Evolutionary conservation across 768 basidiomycete species (phyloP), one percentile per base, ranked within the genome.

Genomic region (Hypholoma sublateritium): DNA sequence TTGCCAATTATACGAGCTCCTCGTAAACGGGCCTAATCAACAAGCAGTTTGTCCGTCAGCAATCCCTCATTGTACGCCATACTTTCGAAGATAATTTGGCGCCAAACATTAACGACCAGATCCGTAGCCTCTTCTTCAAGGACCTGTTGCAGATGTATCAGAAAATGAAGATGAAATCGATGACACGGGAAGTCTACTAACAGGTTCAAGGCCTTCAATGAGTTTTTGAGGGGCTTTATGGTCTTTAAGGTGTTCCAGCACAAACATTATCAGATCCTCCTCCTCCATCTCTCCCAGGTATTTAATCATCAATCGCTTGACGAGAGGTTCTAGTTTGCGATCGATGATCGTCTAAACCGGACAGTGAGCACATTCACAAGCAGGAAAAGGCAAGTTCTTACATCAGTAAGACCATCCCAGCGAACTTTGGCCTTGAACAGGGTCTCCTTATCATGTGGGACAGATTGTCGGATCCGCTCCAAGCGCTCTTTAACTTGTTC

Each of bases 191-290:
- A 37, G n/a, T 13, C 21, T 50, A 81, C 94, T 67, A 74, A 96
- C 95, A 58, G 92, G 89, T 75, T 94, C 93, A 19, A 98, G 74
- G 12, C 93, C 94, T 65, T 96, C 95, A 9, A 93, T 83, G 2
- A 98, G 79, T 67, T 93, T 94, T 54, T 82, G 81, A 0, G 94
- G 91, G 16, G 83, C 77, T 66, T 95, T 95, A 68, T 92, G 90
- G 62, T 96, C 95, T 70, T 92, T 91, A 45, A 97, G 74, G 69
- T 96, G 93, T 69, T 97, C 95, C 12, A 96, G 74, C 7, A 91
- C 93, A 69, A 94, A 97, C 84, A 96, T 91, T 55, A 94, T 88
- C 58, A 97, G 80, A 67, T 98, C 95, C 59, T 95, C 92, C 66
- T 96, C 95, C 59, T 95, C 92, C 66, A 94, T 81, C 66, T 95